Evolutionary conservation across 2,329 filamentous ascomycete species (phyloP).

Genomic region (Fusarium concolor): DNA sequence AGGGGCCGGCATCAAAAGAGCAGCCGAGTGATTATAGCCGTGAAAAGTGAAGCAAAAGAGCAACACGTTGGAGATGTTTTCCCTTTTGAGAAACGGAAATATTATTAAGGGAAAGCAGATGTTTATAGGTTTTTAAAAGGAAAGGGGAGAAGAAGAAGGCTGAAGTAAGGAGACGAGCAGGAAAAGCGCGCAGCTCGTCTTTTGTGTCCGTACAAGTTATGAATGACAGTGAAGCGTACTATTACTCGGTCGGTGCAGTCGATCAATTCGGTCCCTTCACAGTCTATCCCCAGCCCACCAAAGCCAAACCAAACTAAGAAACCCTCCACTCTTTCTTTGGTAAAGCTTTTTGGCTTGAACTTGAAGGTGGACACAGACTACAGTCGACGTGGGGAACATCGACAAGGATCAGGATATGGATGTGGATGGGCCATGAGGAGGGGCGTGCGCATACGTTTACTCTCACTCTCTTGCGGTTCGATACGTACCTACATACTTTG

Average conservation of each 20-base stretch:
- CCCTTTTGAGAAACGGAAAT: neutral
- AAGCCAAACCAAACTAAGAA: constrained; percentile 38
- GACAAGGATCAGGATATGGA: constrained; percentile 26
- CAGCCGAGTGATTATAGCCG: constrained; percentile 14
- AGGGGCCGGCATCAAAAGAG: constrained; percentile 40
- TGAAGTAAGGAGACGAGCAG: constrained; percentile 19
- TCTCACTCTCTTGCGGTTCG: neutral
- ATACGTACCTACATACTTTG: neutral
- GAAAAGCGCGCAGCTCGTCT: constrained; percentile 47
- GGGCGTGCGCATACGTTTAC: constrained; percentile 30
- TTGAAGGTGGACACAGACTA: constrained; percentile 31
- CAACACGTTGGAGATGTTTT: constrained; percentile 10
- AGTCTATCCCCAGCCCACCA: constrained; percentile 32
- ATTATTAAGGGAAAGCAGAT: constrained; percentile 3
- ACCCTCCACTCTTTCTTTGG: constrained; percentile 20
- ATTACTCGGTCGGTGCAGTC: constrained; percentile 22
- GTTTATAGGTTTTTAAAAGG: constrained; percentile 8
- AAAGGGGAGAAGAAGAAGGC: constrained; percentile 3
- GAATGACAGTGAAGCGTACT: constrained; percentile 37
- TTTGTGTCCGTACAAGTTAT: constrained; percentile 45
- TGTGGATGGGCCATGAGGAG: constrained; percentile 29
- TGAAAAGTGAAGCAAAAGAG: constrained; percentile 26
- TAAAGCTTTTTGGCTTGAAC: constrained; percentile 21
- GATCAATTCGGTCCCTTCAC: constrained; percentile 38
- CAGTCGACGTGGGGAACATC: constrained; percentile 35